A percentile compares a stretch with the other conserved stretches of the same genome.
These are phyloP conservation scores for Penicillium pancosmium DNA, from an alignment of 495 filamentous ascomycete species.

Conservation along the genomic window DNA sequence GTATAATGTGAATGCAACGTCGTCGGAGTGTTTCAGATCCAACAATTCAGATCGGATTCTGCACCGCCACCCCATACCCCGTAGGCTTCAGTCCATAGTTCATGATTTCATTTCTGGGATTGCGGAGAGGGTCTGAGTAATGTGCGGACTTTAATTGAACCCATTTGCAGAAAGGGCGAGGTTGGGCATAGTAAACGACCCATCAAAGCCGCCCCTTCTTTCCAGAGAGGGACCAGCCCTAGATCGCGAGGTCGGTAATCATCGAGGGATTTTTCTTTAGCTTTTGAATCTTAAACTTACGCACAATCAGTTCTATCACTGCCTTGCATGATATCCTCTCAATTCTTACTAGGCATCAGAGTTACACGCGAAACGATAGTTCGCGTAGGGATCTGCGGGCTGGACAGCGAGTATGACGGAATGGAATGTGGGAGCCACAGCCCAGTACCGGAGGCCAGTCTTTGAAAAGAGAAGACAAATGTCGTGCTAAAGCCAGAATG, in stretches of 20 bases:
- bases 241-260: not conserved
- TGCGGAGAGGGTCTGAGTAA: not conserved
- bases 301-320: not conserved
- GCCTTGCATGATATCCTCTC: not conserved
- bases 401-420: not conserved
- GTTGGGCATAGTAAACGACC: not conserved
- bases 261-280: not conserved
- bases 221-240: not conserved
- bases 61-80: not conserved
- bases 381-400: not conserved
- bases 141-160: not conserved
- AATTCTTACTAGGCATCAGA: not conserved
- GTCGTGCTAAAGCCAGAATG: no score
- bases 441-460: not conserved
- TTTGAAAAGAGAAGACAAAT: no score
- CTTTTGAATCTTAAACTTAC: not conserved
- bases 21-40: no score
- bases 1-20: conserved; percentile 4
- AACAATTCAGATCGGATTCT: no score
- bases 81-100: not conserved
- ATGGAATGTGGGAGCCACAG: conserved; percentile 13
- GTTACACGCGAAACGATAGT: not conserved
- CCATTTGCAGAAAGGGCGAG: not conserved
- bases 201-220: not conserved
- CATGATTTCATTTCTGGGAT: not conserved